Conservation (phyloP, 495 filamentous ascomycete genomes). For the Aspergillus sparsus region DNA sequence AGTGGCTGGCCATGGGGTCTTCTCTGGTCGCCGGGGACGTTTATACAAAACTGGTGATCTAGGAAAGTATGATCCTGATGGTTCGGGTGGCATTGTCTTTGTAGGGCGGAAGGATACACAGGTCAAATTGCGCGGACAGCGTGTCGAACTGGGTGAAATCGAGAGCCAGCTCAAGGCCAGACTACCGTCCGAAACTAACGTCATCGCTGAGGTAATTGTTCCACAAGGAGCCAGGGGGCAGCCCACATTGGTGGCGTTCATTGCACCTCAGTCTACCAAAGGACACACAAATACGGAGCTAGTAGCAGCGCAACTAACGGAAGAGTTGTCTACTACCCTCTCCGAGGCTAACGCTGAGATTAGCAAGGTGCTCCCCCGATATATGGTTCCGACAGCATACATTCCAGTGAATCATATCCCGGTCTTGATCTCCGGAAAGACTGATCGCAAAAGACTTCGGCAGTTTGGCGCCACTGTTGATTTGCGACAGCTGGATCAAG, state of each 20-base stretch:
- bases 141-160: slow-evolving; percentile 62
- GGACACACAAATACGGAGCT: slow-evolving; percentile 25
- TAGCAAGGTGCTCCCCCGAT: slow-evolving; percentile 38
- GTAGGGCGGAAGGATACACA: slow-evolving; percentile 63
- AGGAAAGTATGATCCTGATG: slow-evolving; percentile 57
- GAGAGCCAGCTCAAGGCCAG: slow-evolving; percentile 40
- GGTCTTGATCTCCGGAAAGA: slow-evolving; percentile 46
- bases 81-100: slow-evolving; percentile 52
- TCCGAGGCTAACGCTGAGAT: slow-evolving; percentile 32
- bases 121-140: slow-evolving; percentile 63
- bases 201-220: slow-evolving; percentile 43
- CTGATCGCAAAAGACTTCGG: slow-evolving; percentile 43
- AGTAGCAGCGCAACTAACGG: slow-evolving; percentile 17
- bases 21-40: slow-evolving; percentile 38
- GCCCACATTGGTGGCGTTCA: slow-evolving; percentile 40
- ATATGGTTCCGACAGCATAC: slow-evolving; percentile 50
- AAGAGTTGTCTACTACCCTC: slow-evolving; percentile 24
- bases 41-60: slow-evolving; percentile 56
- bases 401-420: slow-evolving; percentile 44
- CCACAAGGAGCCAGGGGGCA: slow-evolving; percentile 36
- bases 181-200: slow-evolving; percentile 33
- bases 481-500: slow-evolving; percentile 34
- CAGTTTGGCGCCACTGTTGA: slow-evolving; percentile 36
- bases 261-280: slow-evolving; percentile 34
- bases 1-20: slow-evolving; percentile 35